Evolutionary conservation across 208 protist genomes (phyloP), one percentile per base, ranked within the genome.

Genomic region (Acanthamoeba lugdunensis): DNA sequence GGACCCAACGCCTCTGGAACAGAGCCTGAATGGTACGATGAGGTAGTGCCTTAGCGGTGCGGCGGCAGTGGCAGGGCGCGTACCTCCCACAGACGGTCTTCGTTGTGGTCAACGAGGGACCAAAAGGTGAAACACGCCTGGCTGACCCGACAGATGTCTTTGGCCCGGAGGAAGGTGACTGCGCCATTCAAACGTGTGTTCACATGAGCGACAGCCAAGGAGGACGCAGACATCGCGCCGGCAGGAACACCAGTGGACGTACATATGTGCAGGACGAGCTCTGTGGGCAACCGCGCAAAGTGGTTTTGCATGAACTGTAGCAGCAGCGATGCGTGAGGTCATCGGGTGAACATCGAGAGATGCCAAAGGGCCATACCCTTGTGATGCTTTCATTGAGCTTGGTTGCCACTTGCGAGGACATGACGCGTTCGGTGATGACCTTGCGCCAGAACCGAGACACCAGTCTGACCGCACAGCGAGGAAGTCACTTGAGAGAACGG

Each of bases 361-460:
- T 4, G 11, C 16, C 2, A 28, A 3, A 41, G n/a, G 16, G 41
- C 37, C 8, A 16, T 21, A 45, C 71, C 71, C 30, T 73, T 41
- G 25, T 13, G 8, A 28, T 73, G 28, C 67, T 28, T 11, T 79
- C 71, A 5, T 79, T 18, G 30, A 79, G 71, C 71, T 79, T 79
- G 71, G 28, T 23, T 23, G 41, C 33, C 41, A 25, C 21, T 7
- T 33, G 23, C 5, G 71, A 11, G 13, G 28, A n/a, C 71, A 79
- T 45, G 14, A 79, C 71, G 30, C 48, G 71, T 23, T 79, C 71
- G 21, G 48, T 28, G 30, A 79, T 28, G 71, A 50, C 41, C 71
- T 79, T 79, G 13, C 71, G 71, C 71, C 71, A 79, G 41, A 79
- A 79, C 41, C 71, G 71, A 33, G 71, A 79, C 21, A 79, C 71